Evolutionary conservation across 805 yeast species (phyloP).

Genomic region (Cyberlindnera mrakii): DNA sequence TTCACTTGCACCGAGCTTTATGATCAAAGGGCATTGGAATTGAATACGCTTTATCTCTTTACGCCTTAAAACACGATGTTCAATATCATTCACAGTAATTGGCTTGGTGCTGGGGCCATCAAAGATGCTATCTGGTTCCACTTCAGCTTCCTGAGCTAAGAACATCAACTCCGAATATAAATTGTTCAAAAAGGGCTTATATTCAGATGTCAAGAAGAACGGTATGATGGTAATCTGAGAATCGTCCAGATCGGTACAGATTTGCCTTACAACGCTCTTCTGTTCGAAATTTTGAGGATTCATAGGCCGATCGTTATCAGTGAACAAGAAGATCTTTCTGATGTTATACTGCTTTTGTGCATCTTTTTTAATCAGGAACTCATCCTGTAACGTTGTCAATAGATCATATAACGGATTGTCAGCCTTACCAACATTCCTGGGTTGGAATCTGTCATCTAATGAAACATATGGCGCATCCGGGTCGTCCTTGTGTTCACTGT

Average conservation of each 20-base stretch:
- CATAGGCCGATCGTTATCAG: constrained; percentile 69
- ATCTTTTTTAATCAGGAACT: constrained; percentile 37
- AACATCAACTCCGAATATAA: constrained; percentile 50
- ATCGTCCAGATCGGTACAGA: constrained; percentile 55
- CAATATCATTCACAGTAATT: constrained; percentile 36
- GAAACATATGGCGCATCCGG: constrained; percentile 18
- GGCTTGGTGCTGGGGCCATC: constrained; percentile 38
- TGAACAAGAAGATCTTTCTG: constrained; percentile 62
- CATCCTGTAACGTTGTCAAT: constrained; percentile 48
- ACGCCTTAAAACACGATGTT: constrained; percentile 43
- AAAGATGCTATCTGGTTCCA: constrained; percentile 18
- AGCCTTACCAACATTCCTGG: constrained; percentile 15
- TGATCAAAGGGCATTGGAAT: constrained; percentile 54
- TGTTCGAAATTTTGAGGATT: constrained; percentile 32
- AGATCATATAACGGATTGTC: constrained; percentile 34
- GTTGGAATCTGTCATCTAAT: constrained; percentile 25
- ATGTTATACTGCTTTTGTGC: constrained; percentile 42
- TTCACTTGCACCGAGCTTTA: constrained; percentile 33
- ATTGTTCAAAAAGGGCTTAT: constrained; percentile 36
- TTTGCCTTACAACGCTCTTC: constrained; percentile 45
- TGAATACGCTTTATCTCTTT: constrained; percentile 59
- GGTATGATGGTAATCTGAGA: constrained; percentile 53
- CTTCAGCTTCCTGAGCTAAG: constrained; percentile 18
- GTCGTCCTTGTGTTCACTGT: constrained; percentile 24
- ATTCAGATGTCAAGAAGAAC: constrained; percentile 42